A percentile compares a stretch with the other conserved stretches of the same genome.
Evolutionary conservation across 192 early-diverging fungal species (phyloP).

Genomic region (Jimgerdemannia lactiflua): DNA sequence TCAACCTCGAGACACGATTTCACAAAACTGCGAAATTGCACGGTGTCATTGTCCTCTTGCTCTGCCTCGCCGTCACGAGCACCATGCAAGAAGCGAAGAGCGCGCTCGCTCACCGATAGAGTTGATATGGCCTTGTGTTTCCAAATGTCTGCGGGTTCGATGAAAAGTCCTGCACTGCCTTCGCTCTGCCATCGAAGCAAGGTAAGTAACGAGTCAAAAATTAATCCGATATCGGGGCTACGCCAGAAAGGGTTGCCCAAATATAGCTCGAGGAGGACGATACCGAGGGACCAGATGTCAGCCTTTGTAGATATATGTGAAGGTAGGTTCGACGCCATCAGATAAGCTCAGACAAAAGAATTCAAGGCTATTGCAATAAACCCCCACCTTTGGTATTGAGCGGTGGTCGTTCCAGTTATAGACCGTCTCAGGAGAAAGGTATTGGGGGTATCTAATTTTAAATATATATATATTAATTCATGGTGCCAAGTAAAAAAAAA

Average conservation of each 20-base stretch:
- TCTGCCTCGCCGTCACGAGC: constrained; percentile 1
- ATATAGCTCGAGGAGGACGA: constrained; percentile 50
- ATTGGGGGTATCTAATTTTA: background rate
- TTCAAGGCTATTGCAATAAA: background rate
- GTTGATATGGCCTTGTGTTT: constrained; percentile 20
- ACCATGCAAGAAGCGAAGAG: constrained; percentile 41
- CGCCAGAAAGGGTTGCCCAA: constrained; percentile 53
- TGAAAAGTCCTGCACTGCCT: constrained; percentile 9
- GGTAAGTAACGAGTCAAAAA: constrained; percentile 43
- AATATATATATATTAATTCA: background rate
- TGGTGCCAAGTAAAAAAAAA: background rate
- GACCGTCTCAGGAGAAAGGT: background rate
- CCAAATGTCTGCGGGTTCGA: constrained; percentile 25
- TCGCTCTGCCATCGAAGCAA: constrained; percentile 24
- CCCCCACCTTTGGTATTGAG: background rate
- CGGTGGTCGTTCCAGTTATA: background rate
- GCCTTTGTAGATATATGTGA: constrained; percentile 20
- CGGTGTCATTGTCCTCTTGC: background rate
- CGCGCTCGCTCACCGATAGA: constrained; percentile 39
- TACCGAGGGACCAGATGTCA: constrained; percentile 56
- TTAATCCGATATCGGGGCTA: constrained; percentile 40
- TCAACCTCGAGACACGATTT: constrained; percentile 22
- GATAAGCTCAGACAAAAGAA: background rate
- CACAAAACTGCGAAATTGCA: background rate
- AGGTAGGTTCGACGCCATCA: background rate